Percentiles rank a stretch among this genome's conserved stretches.
These are phyloP conservation scores for Blastocystis sp. DNA, from an alignment of 352 stramenopile species.

Conservation along the genomic window DNA sequence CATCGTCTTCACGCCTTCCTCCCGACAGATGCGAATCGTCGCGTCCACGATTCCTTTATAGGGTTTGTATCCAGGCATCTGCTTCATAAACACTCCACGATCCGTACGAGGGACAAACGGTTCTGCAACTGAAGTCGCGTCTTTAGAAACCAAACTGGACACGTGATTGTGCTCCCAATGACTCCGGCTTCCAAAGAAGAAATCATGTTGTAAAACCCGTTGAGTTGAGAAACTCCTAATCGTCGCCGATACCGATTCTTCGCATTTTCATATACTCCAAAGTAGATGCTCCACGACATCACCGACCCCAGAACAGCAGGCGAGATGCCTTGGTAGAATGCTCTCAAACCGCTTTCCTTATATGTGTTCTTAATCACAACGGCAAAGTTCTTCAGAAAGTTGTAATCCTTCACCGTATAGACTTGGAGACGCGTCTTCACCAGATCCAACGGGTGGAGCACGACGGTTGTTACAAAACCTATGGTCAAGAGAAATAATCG, in stretches of 20 bases:
- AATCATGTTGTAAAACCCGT: constrained; percentile 54
- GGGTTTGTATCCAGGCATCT: constrained; percentile 50
- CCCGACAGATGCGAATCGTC: background rate
- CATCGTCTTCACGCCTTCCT: constrained; percentile 48
- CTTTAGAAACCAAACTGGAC: constrained; percentile 55
- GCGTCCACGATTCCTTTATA: constrained; percentile 44
- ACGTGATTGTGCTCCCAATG: constrained; percentile 40
- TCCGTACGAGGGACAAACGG: background rate
- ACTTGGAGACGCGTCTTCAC: constrained; percentile 47
- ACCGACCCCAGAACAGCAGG: constrained; percentile 41
- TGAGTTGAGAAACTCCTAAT: background rate
- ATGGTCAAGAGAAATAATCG: background rate
- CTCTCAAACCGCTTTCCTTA: constrained; percentile 3
- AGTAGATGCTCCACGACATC: constrained; percentile 50
- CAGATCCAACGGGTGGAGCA: constrained; percentile 14
- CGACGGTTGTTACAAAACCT: constrained; percentile 37
- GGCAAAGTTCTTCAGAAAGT: constrained; percentile 40
- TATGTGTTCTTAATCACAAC: constrained; percentile 28
- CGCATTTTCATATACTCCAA: constrained; percentile 54
- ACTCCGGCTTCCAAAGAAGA: constrained; percentile 47
- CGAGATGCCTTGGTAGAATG: constrained; percentile 50
- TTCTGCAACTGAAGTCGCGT: constrained; percentile 51
- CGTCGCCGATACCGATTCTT: constrained; percentile 41
- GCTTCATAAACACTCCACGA: background rate
- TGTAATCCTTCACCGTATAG: background rate